A percentile compares a stretch with the other conserved stretches of the same genome.
Conservation (phyloP, 148 eudicot species). For the Tetragonia tetragonoides region DNA sequence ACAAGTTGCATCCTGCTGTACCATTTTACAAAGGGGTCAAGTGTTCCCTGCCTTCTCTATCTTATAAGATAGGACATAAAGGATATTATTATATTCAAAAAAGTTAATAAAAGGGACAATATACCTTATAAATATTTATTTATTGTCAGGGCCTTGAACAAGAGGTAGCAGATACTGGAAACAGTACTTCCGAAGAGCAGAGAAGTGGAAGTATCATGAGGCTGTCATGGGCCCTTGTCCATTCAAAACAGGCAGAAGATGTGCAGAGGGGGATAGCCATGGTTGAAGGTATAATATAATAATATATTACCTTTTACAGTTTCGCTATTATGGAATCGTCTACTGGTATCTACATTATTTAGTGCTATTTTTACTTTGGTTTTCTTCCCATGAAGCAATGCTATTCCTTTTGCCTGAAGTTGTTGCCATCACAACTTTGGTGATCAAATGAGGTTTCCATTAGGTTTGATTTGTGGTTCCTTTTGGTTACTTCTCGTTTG, state of each 20-base stretch:
- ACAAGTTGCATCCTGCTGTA: too few relatives aligned
- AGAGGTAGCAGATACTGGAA: constrained; percentile 67
- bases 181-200: constrained; percentile 50
- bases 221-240: constrained; percentile 83
- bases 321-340: background rate
- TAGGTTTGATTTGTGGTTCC: background rate
- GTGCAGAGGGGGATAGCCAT: constrained; percentile 89
- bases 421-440: background rate
- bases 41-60: background rate
- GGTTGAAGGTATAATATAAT: constrained; percentile 69
- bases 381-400: background rate
- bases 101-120: background rate
- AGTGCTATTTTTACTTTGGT: background rate
- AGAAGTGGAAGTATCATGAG: constrained; percentile 67
- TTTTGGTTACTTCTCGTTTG: background rate
- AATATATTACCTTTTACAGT: background rate
- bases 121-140: background rate
- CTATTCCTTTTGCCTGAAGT: background rate
- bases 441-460: background rate
- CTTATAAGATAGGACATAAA: too few relatives aligned
- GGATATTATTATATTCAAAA: background rate
- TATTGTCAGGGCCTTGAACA: constrained; percentile 58
- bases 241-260: constrained; percentile 70
- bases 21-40: background rate
- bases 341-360: background rate